phyloP scores from a whole-genome alignment of 106 monocot genomes.

The Dioscorea dumetorum region DNA sequence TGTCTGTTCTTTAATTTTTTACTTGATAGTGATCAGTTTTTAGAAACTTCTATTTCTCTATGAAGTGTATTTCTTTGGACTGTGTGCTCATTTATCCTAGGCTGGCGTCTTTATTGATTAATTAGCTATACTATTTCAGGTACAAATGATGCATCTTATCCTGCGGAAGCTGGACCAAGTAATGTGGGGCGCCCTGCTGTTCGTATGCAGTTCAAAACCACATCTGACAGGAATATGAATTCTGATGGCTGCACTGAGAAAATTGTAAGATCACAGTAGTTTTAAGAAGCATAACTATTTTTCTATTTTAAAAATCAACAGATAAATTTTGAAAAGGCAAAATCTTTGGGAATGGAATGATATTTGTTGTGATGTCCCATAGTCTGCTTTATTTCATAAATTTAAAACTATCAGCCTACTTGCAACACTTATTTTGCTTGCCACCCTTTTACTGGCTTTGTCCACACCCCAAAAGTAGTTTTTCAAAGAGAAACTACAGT shows the following conservation, averaged over 20 bases:
- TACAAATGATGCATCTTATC: slow-evolving; percentile 16
- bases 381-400: background rate
- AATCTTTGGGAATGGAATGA: background rate
- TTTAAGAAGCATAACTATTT: background rate
- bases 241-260: slow-evolving; percentile 25
- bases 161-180: slow-evolving; percentile 29
- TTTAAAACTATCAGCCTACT: background rate
- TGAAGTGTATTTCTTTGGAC: no score
- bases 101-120: background rate
- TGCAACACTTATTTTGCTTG: background rate
- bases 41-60: no score
- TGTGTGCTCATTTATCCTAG: no score
- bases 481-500: no score
- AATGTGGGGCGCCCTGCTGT: slow-evolving; percentile 20
- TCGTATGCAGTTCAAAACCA: slow-evolving; percentile 34
- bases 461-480: no score
- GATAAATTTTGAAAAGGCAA: no score
- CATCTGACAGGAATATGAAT: slow-evolving; percentile 22
- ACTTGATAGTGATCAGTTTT: no score
- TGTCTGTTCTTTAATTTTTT: no score
- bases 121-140: slow-evolving; percentile 4
- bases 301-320: background rate
- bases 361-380: background rate
- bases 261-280: slow-evolving; percentile 21
- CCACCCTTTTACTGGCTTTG: background rate